Evolutionary conservation across 345 rosid genomes (phyloP), one percentile per base, ranked within the genome.

Genomic region (Boechera stricta): DNA sequence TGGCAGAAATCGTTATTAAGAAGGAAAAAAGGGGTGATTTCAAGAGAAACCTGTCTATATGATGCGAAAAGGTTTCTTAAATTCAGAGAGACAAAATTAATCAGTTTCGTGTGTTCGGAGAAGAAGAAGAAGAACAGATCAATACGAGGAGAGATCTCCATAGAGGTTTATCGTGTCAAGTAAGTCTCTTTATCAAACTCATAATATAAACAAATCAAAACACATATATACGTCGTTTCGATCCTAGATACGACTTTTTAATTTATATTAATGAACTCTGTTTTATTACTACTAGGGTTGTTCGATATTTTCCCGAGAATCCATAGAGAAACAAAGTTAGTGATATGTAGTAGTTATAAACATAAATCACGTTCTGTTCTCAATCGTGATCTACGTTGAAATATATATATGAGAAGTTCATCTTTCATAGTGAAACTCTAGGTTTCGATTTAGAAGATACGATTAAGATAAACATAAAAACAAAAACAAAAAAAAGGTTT

Each of bases 1-100:
- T 28, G 78, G 78, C 75, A 59, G 36, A 24, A 58, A 41, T 9
- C 56, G 82, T 68, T 68, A 79, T 67, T 61, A 67, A 18, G 0
- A 3, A 10, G 11, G 2, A 47, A 60, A 29, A 3, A 5, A 68
- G 24, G 82, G 82, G 71, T 52, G 4, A 10, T 68, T 42, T 35
- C 6, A 18, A 11, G 29, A 67, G 28, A 45, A 73, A 26, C 21
- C 5, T 79, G 75, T 68, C 82, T 73, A 68, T 79, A 73, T 78
- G 78, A 78, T 33, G 10, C 64, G 1, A 26, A 73, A 44, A 42
- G 31, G 48, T 72, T 78, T 78, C 81, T 66, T 78, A 65, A 49
- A 56, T 66, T 78, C 77, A 78, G 81, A 78, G 73, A 66, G 67
- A 71, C 81, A 49, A 79, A 44, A 12, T 58, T 44, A 73, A 68